A percentile compares a stretch with the other conserved stretches of the same genome.
Conservation (phyloP, 345 rosid genomes). For the Euphorbia pulcherrima region DNA sequence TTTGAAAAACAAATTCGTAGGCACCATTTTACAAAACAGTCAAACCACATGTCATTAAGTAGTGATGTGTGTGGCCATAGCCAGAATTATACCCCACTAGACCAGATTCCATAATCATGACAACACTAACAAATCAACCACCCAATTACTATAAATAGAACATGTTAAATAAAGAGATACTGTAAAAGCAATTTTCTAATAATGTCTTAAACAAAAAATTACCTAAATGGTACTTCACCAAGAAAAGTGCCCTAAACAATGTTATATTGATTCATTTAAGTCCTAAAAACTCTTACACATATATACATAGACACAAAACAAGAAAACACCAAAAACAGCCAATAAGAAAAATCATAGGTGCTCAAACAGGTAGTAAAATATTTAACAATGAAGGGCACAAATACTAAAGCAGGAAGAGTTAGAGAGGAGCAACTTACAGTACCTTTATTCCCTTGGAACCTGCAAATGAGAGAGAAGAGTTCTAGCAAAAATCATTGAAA, state of each 20-base stretch:
- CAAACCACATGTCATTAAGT: too few species aligned
- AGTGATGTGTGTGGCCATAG: not conserved
- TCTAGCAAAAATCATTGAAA: not conserved
- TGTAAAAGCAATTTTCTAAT: not conserved
- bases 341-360: conserved; percentile 5
- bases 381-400: not conserved
- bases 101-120: not conserved
- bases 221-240: not conserved
- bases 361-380: conserved; percentile 11
- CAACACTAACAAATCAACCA: not conserved
- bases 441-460: conserved; percentile 26
- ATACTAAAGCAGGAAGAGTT: conserved; percentile 13
- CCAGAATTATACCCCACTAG: not conserved
- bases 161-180: not conserved
- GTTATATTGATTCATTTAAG: too few species aligned
- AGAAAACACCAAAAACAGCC: conserved; percentile 1
- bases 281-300: too few species aligned
- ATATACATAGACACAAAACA: not conserved
- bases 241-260: not conserved
- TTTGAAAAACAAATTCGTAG: too few species aligned
- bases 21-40: too few species aligned
- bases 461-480: conserved; percentile 11
- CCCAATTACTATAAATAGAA: not conserved
- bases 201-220: not conserved
- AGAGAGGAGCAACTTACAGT: conserved; percentile 9